These are phyloP conservation scores for Dendrobium catenatum DNA, from an alignment of 106 monocot genomes.

Conservation along the genomic window DNA sequence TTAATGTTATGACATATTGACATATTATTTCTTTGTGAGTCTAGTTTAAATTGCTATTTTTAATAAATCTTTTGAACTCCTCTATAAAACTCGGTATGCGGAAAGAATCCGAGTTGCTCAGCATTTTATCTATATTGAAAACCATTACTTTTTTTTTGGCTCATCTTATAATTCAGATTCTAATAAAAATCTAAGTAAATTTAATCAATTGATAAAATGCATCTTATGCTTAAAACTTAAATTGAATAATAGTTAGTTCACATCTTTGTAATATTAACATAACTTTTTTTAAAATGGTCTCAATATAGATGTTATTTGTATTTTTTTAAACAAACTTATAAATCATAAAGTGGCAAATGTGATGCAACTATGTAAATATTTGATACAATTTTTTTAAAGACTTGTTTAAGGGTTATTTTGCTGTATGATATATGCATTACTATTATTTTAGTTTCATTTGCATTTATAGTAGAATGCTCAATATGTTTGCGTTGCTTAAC, in stretches of 20 bases:
- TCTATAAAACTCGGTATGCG: constrained; percentile 81
- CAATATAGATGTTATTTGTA: no score
- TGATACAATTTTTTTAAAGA: no score
- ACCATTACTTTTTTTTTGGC: constrained; percentile 79
- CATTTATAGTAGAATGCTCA: background rate
- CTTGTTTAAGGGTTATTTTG: no score
- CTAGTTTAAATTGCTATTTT: background rate
- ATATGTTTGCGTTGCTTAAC: background rate
- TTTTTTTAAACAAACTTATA: no score
- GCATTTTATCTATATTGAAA: constrained; percentile 95
- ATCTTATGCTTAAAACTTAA: background rate
- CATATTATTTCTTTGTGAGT: background rate
- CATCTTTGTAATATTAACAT: background rate
- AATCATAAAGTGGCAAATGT: no score
- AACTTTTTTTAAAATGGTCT: background rate
- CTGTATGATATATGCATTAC: no score
- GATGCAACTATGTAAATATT: no score
- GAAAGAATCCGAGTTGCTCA: constrained; percentile 92
- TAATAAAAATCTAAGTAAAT: constrained; percentile 73
- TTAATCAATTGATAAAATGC: background rate
- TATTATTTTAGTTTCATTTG: background rate
- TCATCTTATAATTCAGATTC: constrained; percentile 87
- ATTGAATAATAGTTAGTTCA: background rate
- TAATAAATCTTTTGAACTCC: background rate
- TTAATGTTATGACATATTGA: background rate